Base-by-base conservation (phyloP, 2,329 filamentous ascomycete species). In the Bipolaris zeicola region DNA sequence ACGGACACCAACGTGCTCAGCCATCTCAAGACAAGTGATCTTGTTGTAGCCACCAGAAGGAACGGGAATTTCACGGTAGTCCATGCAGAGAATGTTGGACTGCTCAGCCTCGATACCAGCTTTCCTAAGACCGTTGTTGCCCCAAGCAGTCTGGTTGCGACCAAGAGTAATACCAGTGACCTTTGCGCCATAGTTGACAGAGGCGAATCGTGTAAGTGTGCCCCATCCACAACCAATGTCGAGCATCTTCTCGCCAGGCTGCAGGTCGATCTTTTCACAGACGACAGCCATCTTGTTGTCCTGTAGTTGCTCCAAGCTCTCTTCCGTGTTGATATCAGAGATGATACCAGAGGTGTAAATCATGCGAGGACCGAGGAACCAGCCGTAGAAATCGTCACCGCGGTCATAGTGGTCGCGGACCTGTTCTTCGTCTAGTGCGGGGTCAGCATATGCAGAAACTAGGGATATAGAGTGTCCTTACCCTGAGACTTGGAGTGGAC, bases 191-290 rank as follows among this genome's bases (percentile, higher is more conserved):
- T 96, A 97, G 84, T 96, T 92, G 76, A 90, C 88, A 66, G 89
- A 94, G 68, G 95, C 95, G 73, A 93, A 98, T 73, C 92, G 92
- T 73, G 92, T 89, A 57, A 99, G 89, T 33, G 95, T 98, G 72
- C 95, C 95, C 95, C 95, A 99, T 68, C 95, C 95, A 76, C 94
- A 98, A 74, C 95, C 95, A 73, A 99, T 96, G 72, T 98, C 95
- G 57, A 98, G 89, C 79, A 98, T 81, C 52, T 79, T 85, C 76
- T 98, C 93, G 68, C 89, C 92, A 65, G 87, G 79, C 81, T 95
- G 84, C 58, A 98, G 83, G 44, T 83, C 89, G 66, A 97, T 93
- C 86, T 98, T 98, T 80, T 98, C 92, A 78, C 94, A 98, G 48
- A 99, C 94, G 67, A 96, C 83, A 65, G 90, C 89, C 70, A 98